Evolutionary conservation across 768 basidiomycete genomes (phyloP).

Genomic region (Auricularia sp.): DNA sequence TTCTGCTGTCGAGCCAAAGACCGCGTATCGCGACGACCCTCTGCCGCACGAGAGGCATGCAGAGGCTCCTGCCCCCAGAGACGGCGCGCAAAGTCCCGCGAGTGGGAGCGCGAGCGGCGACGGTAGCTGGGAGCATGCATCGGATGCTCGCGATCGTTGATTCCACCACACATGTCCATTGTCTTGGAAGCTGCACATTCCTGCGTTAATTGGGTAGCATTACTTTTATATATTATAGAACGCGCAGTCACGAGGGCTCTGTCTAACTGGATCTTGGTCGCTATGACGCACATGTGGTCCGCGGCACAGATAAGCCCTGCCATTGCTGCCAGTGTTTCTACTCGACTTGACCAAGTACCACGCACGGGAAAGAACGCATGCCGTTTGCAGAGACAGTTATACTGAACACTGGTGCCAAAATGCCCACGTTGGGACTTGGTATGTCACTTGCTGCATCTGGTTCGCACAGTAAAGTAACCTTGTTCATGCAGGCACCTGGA

Average conservation of each 20-base stretch:
- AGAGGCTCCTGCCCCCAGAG: slow-evolving; percentile 7
- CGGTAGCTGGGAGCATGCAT: slow-evolving; percentile 56
- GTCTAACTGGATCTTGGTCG: too few relatives aligned
- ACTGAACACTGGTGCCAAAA: slow-evolving; percentile 68
- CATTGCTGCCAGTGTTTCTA: background rate
- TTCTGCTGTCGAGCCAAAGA: slow-evolving; percentile 18
- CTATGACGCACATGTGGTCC: too few relatives aligned
- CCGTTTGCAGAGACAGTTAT: slow-evolving; percentile 37
- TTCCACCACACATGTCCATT: background rate
- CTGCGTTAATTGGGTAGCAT: too few relatives aligned
- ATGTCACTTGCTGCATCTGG: slow-evolving; percentile 9
- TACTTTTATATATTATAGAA: too few relatives aligned
- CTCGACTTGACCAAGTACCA: background rate
- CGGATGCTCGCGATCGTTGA: background rate
- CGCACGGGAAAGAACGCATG: slow-evolving; percentile 18
- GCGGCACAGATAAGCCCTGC: too few relatives aligned
- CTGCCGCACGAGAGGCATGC: slow-evolving; percentile 12
- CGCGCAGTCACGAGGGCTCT: too few relatives aligned
- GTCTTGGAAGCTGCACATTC: background rate
- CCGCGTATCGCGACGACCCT: slow-evolving; percentile 48
- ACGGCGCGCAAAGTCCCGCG: slow-evolving; percentile 22
- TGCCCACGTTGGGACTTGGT: slow-evolving; percentile 69
- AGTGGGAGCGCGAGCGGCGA: slow-evolving; percentile 44
- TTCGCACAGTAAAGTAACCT: background rate
- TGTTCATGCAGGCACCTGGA: slow-evolving; percentile 58